Base-by-base conservation (phyloP, 2,329 filamentous ascomycete species). In the Aspergillus fumigatiaffinis region DNA sequence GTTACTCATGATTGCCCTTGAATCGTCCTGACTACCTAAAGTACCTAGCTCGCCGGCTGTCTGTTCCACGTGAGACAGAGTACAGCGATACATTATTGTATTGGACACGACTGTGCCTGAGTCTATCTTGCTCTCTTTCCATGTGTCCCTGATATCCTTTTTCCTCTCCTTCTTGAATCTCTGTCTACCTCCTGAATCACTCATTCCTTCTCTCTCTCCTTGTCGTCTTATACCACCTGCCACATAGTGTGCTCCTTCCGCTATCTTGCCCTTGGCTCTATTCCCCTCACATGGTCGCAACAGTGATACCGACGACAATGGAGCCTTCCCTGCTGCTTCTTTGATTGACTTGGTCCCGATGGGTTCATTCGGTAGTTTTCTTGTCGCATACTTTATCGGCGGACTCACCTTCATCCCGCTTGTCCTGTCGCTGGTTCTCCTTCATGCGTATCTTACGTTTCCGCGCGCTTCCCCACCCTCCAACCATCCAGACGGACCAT, bases 331-430 rank as follows among this genome's bases (percentile, higher is more conserved):
- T 63, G 59, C 63, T 65, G 62, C 61, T 60, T 50, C 61, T 66
- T 59, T 72, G 66, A 70, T 70, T 64, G 56, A 66, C 61, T 62
- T 60, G 58, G 60, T 69, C 71, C 71, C 68, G 66, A 77, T 77
- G 75, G 73, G 74, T 72, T 72, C 72, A 58, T 70, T 83, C 68
- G 71, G 69, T 62, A 75, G 75, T 66, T 86, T 93, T 69, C 79
- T 95, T 63, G 74, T 89, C 69, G 83, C 89, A 72, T 97, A 96
- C 80, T 72, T 96, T 63, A 77, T 96, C 58, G 92, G 92, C 75
- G 93, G 92, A 68, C 73, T 97, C 70, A 96, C 92, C 57, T 93
- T 97, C 71, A 71, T 96, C 57, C 92, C 92, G 29, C 79, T 96
- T 3, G 67, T 92, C 58, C 61, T 92, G 53, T 71, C 77, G 49